A percentile compares a stretch with the other conserved stretches of the same genome.
Conservation (phyloP, 2,329 filamentous ascomycete genomes). For the Colletotrichum orchidophilum region DNA sequence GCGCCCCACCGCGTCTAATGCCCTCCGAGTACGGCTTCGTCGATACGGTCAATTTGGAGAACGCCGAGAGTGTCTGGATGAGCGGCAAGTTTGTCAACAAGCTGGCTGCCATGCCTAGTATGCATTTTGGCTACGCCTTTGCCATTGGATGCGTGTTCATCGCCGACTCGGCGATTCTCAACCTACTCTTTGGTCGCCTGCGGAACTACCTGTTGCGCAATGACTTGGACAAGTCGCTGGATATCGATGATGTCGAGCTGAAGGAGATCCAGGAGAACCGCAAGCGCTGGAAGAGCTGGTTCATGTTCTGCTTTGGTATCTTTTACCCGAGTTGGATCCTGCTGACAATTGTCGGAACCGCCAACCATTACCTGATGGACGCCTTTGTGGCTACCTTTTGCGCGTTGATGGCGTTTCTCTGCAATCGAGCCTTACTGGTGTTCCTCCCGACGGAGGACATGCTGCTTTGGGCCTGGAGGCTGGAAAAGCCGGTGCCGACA, state of each 20-base stretch:
- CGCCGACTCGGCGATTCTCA: slow-evolving; percentile 60
- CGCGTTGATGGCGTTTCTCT: slow-evolving; percentile 66
- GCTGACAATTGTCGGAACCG: slow-evolving; percentile 67
- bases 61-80: slow-evolving; percentile 72
- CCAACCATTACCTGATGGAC: slow-evolving; percentile 73
- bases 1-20: slow-evolving; percentile 70
- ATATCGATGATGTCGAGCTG: slow-evolving; percentile 34
- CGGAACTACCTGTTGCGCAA: slow-evolving; percentile 34
- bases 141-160: slow-evolving; percentile 62
- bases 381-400: slow-evolving; percentile 71
- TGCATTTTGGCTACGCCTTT: slow-evolving; percentile 67
- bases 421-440: slow-evolving; percentile 63
- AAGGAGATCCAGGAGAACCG: slow-evolving; percentile 36
- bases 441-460: slow-evolving; percentile 72
- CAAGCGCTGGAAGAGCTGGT: slow-evolving; percentile 40
- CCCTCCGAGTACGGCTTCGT: slow-evolving; percentile 69
- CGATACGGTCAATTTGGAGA: slow-evolving; percentile 65
- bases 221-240: slow-evolving; percentile 30
- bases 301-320: slow-evolving; percentile 52
- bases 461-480: slow-evolving; percentile 67
- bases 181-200: slow-evolving; percentile 41
- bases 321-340: slow-evolving; percentile 64
- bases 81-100: slow-evolving; percentile 66
- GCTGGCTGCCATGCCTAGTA: slow-evolving; percentile 66
- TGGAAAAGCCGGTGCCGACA: slow-evolving; percentile 71